These are phyloP conservation scores for Luvunga scandens DNA, from an alignment of 345 rosid genomes.

Conservation along the genomic window DNA sequence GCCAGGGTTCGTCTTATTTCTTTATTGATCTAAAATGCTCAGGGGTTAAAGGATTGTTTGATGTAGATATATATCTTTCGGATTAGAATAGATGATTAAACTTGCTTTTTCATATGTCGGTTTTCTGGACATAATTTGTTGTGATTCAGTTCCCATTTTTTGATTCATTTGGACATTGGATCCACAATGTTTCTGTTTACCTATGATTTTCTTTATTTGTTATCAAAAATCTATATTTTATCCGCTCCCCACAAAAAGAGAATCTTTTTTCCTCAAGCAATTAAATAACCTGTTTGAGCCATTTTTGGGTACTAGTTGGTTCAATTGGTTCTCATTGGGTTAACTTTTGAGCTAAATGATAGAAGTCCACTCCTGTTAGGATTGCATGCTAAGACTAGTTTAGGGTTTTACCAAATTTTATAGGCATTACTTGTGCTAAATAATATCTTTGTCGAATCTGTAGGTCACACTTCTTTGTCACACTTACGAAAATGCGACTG, in stretches of 20 bases:
- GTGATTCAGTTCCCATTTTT: background rate
- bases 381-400: background rate
- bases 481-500: constrained; percentile 64
- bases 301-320: background rate
- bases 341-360: background rate
- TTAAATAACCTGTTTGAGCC: background rate
- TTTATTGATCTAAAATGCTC: background rate
- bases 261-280: background rate
- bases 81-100: background rate
- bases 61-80: background rate
- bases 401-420: background rate
- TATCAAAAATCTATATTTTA: background rate
- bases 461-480: constrained; percentile 91
- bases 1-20: background rate
- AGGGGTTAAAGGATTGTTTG: background rate
- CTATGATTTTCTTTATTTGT: background rate
- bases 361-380: background rate
- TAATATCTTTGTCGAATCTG: constrained; percentile 18
- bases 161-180: background rate
- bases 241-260: background rate
- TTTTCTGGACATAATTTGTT: background rate
- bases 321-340: background rate
- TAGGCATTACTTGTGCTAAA: background rate
- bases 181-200: background rate
- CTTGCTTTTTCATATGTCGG: background rate